phyloP scores from a whole-genome alignment of 257 asterid genomes.

The Petunia axillaris region DNA sequence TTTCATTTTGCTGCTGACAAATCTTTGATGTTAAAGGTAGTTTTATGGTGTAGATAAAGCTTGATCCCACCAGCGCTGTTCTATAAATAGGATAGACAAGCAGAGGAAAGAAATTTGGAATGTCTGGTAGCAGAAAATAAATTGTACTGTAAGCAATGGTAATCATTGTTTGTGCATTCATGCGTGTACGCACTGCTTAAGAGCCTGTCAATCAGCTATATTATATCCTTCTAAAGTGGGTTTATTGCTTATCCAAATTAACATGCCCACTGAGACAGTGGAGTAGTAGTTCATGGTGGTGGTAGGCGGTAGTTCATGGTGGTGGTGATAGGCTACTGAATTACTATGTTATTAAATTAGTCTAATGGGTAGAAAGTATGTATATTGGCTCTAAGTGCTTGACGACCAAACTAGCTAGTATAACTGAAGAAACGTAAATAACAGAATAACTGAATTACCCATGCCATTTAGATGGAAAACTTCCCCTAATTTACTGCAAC shows the following conservation, averaged over 20 bases:
- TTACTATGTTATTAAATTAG: neutral
- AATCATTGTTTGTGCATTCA: neutral
- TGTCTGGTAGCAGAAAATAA: too few species aligned
- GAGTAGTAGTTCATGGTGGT: too few species aligned
- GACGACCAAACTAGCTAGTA: too few species aligned
- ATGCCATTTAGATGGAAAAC: too few species aligned
- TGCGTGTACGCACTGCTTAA: neutral
- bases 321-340: neutral
- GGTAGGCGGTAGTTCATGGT: neutral
- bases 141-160: neutral
- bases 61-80: neutral
- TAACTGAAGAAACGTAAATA: too few species aligned
- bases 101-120: neutral
- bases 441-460: too few species aligned
- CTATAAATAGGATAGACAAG: neutral
- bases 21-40: neutral
- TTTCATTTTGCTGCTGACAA: neutral
- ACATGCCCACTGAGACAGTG: neutral
- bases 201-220: neutral
- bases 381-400: too few species aligned
- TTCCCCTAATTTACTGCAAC: too few species aligned
- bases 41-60: neutral
- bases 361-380: too few species aligned
- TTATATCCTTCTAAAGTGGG: neutral
- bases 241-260: neutral